Conservation (phyloP, 805 yeast species). For the Candida caryicola region DNA sequence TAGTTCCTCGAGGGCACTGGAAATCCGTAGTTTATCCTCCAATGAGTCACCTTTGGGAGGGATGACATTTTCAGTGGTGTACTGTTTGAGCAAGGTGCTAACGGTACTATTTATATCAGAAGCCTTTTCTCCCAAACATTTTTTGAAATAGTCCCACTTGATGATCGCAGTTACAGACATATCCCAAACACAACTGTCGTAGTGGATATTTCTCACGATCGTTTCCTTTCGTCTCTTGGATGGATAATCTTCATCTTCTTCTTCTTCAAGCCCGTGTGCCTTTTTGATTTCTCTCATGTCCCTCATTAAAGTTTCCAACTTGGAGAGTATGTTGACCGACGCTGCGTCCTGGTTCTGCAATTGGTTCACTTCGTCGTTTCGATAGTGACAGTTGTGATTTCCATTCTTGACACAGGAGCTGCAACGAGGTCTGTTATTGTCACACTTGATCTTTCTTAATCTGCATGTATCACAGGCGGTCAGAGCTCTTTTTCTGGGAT, state of each 20-base stretch:
- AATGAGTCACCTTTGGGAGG: conserved; percentile 6
- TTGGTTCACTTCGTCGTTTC: conserved; percentile 22
- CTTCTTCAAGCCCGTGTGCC: conserved; percentile 2
- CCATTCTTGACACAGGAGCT: conserved; percentile 33
- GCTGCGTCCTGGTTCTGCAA: conserved; percentile 26
- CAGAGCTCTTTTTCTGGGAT: conserved; percentile 28
- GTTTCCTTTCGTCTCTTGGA: conserved; percentile 1
- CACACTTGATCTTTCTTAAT: conserved; percentile 36
- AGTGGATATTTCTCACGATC: background rate
- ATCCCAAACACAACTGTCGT: conserved; percentile 29
- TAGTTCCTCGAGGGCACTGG: conserved; percentile 17
- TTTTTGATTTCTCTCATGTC: conserved; percentile 20
- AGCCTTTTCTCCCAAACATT: conserved; percentile 10
- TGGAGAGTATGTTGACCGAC: conserved; percentile 23
- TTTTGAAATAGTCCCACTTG: conserved; percentile 26
- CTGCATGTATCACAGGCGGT: conserved; percentile 41
- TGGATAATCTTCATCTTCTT: background rate
- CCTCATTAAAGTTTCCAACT: conserved; percentile 28
- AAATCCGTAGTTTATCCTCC: conserved; percentile 12
- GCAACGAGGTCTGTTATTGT: conserved; percentile 33
- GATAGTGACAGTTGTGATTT: conserved; percentile 26
- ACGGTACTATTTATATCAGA: conserved; percentile 10
- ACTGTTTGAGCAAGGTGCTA: conserved; percentile 12
- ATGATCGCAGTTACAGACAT: conserved; percentile 30
- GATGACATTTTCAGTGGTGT: conserved; percentile 7